phyloP scores from a whole-genome alignment of 2,329 filamentous ascomycete species.

The Exophiala sp. region DNA sequence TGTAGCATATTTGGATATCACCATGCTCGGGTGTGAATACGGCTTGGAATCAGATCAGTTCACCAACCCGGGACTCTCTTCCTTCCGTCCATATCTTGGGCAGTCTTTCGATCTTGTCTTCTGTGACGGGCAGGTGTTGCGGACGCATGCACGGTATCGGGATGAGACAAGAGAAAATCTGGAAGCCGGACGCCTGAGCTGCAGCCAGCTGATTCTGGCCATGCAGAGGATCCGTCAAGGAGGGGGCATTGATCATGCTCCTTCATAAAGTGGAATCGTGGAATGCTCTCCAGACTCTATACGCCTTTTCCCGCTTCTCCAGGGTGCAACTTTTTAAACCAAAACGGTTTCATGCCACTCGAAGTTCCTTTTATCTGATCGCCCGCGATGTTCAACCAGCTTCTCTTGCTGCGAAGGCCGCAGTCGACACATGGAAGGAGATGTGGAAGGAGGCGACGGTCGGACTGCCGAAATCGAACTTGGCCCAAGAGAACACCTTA shows the following conservation, averaged over 20 bases:
- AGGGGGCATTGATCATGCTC: slow-evolving; percentile 49
- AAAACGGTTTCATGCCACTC: slow-evolving; percentile 35
- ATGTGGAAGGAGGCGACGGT: no score
- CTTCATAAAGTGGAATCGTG: slow-evolving; percentile 46
- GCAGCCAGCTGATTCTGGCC: slow-evolving; percentile 42
- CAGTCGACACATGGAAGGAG: slow-evolving; percentile 40
- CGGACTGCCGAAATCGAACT: no score
- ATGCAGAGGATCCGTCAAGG: slow-evolving; percentile 42
- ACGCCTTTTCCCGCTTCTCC: slow-evolving; percentile 41
- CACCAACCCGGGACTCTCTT: slow-evolving; percentile 13
- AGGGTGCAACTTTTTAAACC: slow-evolving; percentile 45
- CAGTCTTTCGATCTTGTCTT: slow-evolving; percentile 43
- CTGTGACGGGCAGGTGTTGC: slow-evolving; percentile 46
- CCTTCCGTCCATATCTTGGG: slow-evolving; percentile 23
- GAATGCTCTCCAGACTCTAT: slow-evolving; percentile 37
- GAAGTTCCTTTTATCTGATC: slow-evolving; percentile 51
- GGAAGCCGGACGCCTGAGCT: slow-evolving; percentile 38
- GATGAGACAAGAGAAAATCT: slow-evolving; percentile 32
- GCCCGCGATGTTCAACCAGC: slow-evolving; percentile 40
- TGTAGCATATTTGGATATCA: slow-evolving; percentile 42
- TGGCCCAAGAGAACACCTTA: no score
- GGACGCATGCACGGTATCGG: slow-evolving; percentile 33
- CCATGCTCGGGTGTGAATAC: slow-evolving; percentile 47
- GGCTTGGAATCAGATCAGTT: slow-evolving; percentile 28
- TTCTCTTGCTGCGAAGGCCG: slow-evolving; percentile 32